Evolutionary conservation across 2,329 filamentous ascomycete genomes (phyloP).

Genomic region (Thelonectria rubi): DNA sequence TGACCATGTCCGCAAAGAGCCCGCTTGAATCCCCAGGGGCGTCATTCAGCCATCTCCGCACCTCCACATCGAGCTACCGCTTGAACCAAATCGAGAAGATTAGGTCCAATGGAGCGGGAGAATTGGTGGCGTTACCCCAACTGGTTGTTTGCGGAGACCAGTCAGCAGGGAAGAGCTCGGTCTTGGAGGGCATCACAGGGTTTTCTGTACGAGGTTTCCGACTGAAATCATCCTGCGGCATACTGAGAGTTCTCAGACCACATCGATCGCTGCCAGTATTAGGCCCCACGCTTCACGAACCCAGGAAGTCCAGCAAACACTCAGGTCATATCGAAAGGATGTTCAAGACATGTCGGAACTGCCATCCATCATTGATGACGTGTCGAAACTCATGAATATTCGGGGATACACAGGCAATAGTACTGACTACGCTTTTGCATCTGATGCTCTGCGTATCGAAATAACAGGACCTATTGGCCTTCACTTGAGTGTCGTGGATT

Average conservation of each 20-base stretch:
- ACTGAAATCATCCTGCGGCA: conserved; percentile 3
- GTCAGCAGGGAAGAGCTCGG: conserved; percentile 4
- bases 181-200: conserved; percentile 2
- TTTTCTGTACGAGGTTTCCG: conserved; percentile 1
- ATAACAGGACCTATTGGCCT: conserved; percentile 22
- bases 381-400: background rate
- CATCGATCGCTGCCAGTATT: conserved; percentile 1
- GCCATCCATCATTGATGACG: background rate
- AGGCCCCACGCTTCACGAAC: background rate
- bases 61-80: background rate
- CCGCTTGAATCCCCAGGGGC: background rate
- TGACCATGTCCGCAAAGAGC: conserved; percentile 5
- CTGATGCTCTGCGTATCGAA: conserved; percentile 1
- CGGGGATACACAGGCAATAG: background rate
- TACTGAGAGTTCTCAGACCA: background rate
- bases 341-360: background rate
- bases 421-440: background rate
- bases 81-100: conserved; percentile 3
- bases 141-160: conserved; percentile 6
- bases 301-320: background rate
- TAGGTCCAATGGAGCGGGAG: conserved; percentile 1
- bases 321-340: background rate
- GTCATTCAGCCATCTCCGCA: background rate
- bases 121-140: conserved; percentile 3
- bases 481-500: conserved; percentile 57